Percentiles rank a stretch among this genome's conserved stretches.
Conservation (phyloP, 2,329 filamentous ascomycete genomes). For the Fonsecaea monophora region DNA sequence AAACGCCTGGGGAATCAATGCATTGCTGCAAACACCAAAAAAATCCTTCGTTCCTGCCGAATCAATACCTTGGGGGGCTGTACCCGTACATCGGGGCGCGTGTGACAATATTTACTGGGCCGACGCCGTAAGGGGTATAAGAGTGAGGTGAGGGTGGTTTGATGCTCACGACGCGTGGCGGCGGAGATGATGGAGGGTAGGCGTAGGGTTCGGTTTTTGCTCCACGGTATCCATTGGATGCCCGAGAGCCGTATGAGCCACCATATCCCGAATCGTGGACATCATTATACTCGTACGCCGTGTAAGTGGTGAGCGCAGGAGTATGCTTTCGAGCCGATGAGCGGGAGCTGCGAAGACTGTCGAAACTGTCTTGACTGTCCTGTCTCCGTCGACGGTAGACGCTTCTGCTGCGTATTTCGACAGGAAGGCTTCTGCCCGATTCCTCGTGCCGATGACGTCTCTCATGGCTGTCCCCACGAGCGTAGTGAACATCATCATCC, state of each 20-base stretch:
- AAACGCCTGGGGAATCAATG: constrained; percentile 4
- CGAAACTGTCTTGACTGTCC: constrained; percentile 37
- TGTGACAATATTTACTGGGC: constrained; percentile 31
- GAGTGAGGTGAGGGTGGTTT: constrained; percentile 25
- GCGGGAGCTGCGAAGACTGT: constrained; percentile 29
- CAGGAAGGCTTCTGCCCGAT: constrained; percentile 20
- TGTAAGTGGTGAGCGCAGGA: constrained; percentile 26
- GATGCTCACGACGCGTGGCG: constrained; percentile 25
- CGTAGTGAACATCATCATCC: constrained; percentile 23
- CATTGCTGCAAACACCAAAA: neutral
- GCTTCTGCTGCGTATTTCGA: constrained; percentile 28
- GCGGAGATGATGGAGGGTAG: constrained; percentile 30
- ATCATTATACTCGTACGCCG: constrained; percentile 30
- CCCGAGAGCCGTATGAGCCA: constrained; percentile 35
- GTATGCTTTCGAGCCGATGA: constrained; percentile 30
- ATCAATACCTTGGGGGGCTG: constrained; percentile 26
- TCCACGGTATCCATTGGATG: constrained; percentile 27
- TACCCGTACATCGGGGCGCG: constrained; percentile 29
- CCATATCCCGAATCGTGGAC: constrained; percentile 36
- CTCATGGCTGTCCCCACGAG: constrained; percentile 17
- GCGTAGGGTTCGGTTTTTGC: constrained; percentile 35
- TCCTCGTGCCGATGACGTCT: constrained; percentile 21
- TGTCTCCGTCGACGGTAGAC: constrained; percentile 29
- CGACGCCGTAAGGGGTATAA: constrained; percentile 30
- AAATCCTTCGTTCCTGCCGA: neutral